phyloP scores from a whole-genome alignment of 2,329 filamentous ascomycete species.

The Coniella lustricola region DNA sequence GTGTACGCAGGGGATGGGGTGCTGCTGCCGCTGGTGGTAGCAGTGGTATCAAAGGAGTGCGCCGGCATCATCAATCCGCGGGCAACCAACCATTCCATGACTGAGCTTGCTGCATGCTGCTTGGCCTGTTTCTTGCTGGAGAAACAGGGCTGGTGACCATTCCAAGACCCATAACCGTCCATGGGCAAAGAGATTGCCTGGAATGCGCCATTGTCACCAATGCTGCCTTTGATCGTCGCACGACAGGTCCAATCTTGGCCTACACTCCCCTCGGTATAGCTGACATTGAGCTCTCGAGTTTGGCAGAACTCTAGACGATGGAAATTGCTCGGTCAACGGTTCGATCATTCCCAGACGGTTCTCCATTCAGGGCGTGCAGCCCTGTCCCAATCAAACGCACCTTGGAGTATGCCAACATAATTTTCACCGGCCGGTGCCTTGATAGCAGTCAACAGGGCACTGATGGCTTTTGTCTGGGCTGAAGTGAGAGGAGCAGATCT shows the following conservation, averaged over 20 bases:
- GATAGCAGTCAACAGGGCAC: no score
- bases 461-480: no score
- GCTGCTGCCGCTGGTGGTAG: conserved; percentile 5
- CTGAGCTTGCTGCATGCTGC: conserved; percentile 44
- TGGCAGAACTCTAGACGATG: background rate
- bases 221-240: conserved; percentile 22
- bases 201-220: background rate
- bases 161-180: background rate
- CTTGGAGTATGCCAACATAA: no score
- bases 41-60: conserved; percentile 4
- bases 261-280: conserved; percentile 16
- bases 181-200: conserved; percentile 1
- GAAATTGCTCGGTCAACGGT: background rate
- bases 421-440: no score
- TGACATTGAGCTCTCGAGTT: background rate
- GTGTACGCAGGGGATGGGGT: no score
- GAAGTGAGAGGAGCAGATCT: no score
- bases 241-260: conserved; percentile 21
- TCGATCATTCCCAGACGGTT: no score
- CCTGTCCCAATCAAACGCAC: no score
- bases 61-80: conserved; percentile 23
- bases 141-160: conserved; percentile 28
- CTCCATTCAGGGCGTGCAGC: no score
- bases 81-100: conserved; percentile 33
- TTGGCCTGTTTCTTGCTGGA: conserved; percentile 46